These are phyloP conservation scores for Mortierella sp. DNA, from an alignment of 371 early-diverging fungal genomes.

Conservation along the genomic window DNA sequence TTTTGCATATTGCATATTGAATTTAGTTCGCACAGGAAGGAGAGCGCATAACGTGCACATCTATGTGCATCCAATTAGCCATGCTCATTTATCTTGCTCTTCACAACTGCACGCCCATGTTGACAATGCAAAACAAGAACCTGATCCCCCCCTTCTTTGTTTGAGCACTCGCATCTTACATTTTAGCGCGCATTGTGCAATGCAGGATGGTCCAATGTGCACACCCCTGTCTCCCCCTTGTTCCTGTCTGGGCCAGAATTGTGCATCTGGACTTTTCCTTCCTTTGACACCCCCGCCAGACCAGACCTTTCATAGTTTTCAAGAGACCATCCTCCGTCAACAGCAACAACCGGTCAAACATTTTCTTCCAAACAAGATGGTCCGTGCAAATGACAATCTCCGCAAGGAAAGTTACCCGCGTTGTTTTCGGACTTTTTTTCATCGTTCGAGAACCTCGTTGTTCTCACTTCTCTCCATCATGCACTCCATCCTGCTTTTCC, in stretches of 20 bases:
- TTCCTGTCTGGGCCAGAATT: not conserved
- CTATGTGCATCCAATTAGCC: not conserved
- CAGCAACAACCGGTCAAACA: too few species aligned
- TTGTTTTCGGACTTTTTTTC: too few species aligned
- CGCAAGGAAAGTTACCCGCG: too few species aligned
- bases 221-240: too few species aligned
- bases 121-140: not conserved
- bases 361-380: too few species aligned
- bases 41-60: not conserved
- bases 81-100: not conserved
- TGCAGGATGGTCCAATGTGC: too few species aligned
- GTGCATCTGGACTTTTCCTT: not conserved
- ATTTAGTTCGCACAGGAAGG: not conserved
- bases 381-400: too few species aligned
- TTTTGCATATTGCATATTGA: not conserved
- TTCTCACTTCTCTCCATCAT: too few species aligned
- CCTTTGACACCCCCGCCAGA: not conserved
- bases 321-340: too few species aligned
- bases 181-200: not conserved
- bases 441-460: too few species aligned
- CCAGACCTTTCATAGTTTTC: too few species aligned
- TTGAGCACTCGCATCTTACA: not conserved
- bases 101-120: not conserved
- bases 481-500: too few species aligned
- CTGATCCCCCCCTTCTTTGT: not conserved